Evolutionary conservation across 2,329 filamentous ascomycete genomes (phyloP), one percentile per base, ranked within the genome.

Genomic region (Berkeleyomyces rouxiae): DNA sequence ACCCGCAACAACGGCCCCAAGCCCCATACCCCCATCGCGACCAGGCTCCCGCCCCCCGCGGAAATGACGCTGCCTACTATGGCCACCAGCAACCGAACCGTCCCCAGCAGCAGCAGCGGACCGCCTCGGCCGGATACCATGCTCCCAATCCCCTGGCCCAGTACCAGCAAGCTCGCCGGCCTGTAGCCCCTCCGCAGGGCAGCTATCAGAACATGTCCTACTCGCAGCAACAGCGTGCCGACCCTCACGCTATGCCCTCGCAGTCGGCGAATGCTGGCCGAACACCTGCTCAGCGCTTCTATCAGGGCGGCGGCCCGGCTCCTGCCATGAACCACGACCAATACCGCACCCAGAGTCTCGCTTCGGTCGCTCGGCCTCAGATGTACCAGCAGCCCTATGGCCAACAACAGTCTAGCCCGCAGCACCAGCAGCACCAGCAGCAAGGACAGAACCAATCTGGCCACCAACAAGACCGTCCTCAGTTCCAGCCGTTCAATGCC

Each of bases 301-400:
- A 87, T 69, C 81, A 83, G 65, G 77, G 79, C 63, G 78, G 79
- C 67, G 80, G 81, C 23, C 79, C 84, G 7, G 77, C 74, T 11
- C 84, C 88, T 58, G 88, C 90, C 53, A 74, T 95, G 74, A 93
- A 93, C 71, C 85, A 83, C 43, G 92, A 97, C 73, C 79, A 86
- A 4, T 95, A 90, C 74, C 84, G 93, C 64, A 95, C 93, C n/a
- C 90, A 96, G 69, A 97, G 92, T 42, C 84, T 99, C 70, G 92
- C 90, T 44, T 85, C 84, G 66, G 80, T 82, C 67, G 80, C 86
- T 61, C 83, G 90, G 66, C 89, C 87, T 43, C 83, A 83, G 65
- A 82, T 86, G 73, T 88, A 90, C 70, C 81, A 84, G 62, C 81
- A 80, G 58, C 81, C 82, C 10, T 82, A 75, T 69, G 78, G 78